phyloP scores from a whole-genome alignment of 176 grass and related monocot genomes.

The Thalia dealbata region DNA sequence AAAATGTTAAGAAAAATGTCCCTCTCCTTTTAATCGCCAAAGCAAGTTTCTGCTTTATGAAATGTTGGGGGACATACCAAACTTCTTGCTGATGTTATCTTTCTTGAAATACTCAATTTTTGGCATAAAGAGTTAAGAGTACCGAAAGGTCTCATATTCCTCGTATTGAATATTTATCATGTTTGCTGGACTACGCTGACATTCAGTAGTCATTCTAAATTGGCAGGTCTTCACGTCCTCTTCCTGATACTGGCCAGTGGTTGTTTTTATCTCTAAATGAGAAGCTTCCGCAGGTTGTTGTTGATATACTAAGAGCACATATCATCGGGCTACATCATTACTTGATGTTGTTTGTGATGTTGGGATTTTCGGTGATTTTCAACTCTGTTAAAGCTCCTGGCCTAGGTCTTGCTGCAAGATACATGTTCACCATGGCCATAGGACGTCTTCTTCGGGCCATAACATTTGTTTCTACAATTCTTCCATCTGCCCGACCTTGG shows the following conservation, averaged over 20 bases:
- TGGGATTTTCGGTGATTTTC: slow-evolving; percentile 74
- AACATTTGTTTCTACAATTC: slow-evolving; percentile 79
- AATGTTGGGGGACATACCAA: not conserved
- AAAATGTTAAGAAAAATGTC: too few species aligned
- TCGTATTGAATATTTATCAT: not conserved
- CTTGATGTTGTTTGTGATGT: slow-evolving; percentile 85
- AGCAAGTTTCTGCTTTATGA: not conserved
- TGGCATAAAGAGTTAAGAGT: not conserved
- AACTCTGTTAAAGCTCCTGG: slow-evolving; percentile 80
- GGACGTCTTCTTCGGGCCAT: slow-evolving; percentile 61
- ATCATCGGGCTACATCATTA: slow-evolving; percentile 80
- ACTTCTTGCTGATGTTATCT: not conserved
- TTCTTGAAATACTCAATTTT: not conserved
- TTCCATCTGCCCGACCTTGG: slow-evolving; percentile 76
- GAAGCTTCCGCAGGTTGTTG: slow-evolving; percentile 49
- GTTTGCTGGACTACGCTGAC: not conserved
- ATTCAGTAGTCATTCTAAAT: slow-evolving; percentile 1
- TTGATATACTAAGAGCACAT: slow-evolving; percentile 62
- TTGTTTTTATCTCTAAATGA: slow-evolving; percentile 68
- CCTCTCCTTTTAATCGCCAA: too few species aligned
- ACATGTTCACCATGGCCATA: slow-evolving; percentile 86
- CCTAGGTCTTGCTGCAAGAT: slow-evolving; percentile 64
- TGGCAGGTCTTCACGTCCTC: slow-evolving; percentile 54
- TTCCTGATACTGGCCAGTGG: slow-evolving; percentile 94
- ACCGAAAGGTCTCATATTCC: not conserved